Conservation (phyloP, 768 basidiomycete genomes). For the Suillus paluster region DNA sequence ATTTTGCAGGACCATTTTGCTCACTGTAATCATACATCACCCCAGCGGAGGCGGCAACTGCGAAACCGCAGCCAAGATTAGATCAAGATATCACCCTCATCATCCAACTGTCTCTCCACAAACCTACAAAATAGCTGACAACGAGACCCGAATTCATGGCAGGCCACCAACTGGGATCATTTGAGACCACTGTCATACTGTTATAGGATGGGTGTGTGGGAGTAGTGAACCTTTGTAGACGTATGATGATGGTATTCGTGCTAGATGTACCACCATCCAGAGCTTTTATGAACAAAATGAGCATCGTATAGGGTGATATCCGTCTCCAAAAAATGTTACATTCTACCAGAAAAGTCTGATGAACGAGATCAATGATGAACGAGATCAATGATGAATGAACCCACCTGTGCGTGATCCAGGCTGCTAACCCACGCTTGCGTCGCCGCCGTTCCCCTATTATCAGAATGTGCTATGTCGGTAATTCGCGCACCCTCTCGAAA, state of each 20-base stretch:
- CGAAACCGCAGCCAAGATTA: background rate
- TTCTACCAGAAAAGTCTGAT: too few species aligned
- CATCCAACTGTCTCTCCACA: background rate
- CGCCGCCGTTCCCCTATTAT: too few species aligned
- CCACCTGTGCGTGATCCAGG: too few species aligned
- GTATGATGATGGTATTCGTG: background rate
- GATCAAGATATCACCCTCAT: background rate
- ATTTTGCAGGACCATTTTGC: background rate
- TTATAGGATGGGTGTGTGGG: background rate
- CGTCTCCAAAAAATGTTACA: too few species aligned
- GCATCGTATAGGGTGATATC: background rate
- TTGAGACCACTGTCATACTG: background rate
- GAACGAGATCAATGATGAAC: too few species aligned
- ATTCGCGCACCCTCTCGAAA: too few species aligned
- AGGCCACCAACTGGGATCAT: background rate
- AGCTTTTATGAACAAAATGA: background rate
- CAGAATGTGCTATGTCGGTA: too few species aligned
- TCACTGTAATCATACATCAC: background rate
- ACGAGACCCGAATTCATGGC: background rate
- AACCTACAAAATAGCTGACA: background rate
- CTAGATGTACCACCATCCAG: background rate
- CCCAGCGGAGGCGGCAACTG: background rate
- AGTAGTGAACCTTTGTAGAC: background rate
- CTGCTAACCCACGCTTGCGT: too few species aligned
- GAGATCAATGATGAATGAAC: too few species aligned